Evolutionary conservation across 257 asterid species (phyloP), one percentile per base, ranked within the genome.

Genomic region (Paraleonurus japonicus): DNA sequence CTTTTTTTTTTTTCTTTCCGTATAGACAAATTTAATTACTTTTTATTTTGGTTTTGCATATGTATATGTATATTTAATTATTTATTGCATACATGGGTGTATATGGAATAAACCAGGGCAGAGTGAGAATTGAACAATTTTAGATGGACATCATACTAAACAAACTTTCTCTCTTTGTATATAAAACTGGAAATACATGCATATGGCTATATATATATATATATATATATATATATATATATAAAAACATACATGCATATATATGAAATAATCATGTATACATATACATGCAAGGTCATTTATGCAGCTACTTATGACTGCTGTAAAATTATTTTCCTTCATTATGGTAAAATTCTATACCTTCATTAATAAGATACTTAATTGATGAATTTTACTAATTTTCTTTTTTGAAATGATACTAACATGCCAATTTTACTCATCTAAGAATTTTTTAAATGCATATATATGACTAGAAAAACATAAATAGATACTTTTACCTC

Each of bases 401-500:
- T 23, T 33, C 9, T 54, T 47, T 43, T 28, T 8, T 19, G 2
- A 37, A 53, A 53, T 16, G 41, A 54, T 19, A 39, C 16, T 70
- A 50, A 28, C 3, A 16, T 59, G 50, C 19, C 12, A 69, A 17
- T 69, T 28, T 26, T 26, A 51, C 43, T 73, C 26, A 28, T 28
- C 27, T 27, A 13, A 35, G 3, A 69, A 30, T 50, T n/a, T 33
- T 9, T 55, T 15, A 7, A 10, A 64, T 26, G 72, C 61, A 78
- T 64, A 39, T 30, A 54, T 39, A 69, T 3, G 15, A 71, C 43
- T 59, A 27, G 47, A 64, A 12, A 53, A 68, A 35, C 41, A 43
- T 4, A 45, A 10, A 15, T 57, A 65, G 6, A 37, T 43, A 66
- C 2, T 69, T 20, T 73, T 69, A 92, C 98, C 98, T 92, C 97